Base-by-base conservation (phyloP, 2,329 filamentous ascomycete species). In the Alternaria sp. region DNA sequence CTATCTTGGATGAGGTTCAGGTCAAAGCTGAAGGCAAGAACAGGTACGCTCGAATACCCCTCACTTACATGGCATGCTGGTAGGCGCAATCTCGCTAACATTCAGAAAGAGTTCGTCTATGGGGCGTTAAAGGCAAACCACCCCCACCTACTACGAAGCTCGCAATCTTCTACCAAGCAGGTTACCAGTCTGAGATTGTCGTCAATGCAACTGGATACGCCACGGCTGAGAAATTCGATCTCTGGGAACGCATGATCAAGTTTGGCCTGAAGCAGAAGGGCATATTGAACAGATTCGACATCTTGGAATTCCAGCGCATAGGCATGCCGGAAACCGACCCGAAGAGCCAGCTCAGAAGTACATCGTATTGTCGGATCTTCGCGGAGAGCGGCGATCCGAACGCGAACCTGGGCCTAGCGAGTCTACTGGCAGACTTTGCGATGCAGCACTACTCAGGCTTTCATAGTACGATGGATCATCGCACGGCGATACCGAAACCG, bases 301-400 rank as follows among this genome's bases (percentile, higher is more conserved):
- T 84, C 4, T 76, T 88, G n/a, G 85, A 87, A 40, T 87, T 87
- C 55, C 85, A 87, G 70, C 82, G 74, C 69, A 67, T 76, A 47
- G 72, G 74, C 26, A 61, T 74, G 15, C 74, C 75, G 5, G 73
- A 73, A 30, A 36, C 63, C 2, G 71, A 77, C 32, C 75, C 76
- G 4, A 62, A 28, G 25, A 71, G 66, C 51, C 76, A 77, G 53
- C 67, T 78, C 49, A 61, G 68, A 25, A 76, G 73, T 32, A 80
- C 77, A 9, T 71, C 71, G 3, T 78, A 75, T 61, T 69, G 77
- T 21, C 73, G 76, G 15, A 69, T 79, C 28, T 76, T 78, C 53
- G 76, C 75, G 11, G 72, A 77, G 63, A 59, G 74, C 17, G 65
- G 63, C 17, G 67, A 73, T 55, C 52, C 66, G 2, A 62, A 62